Evolutionary conservation across 2,329 filamentous ascomycete species (phyloP).

Genomic region (Stagonosporopsis cucurbitacearum): DNA sequence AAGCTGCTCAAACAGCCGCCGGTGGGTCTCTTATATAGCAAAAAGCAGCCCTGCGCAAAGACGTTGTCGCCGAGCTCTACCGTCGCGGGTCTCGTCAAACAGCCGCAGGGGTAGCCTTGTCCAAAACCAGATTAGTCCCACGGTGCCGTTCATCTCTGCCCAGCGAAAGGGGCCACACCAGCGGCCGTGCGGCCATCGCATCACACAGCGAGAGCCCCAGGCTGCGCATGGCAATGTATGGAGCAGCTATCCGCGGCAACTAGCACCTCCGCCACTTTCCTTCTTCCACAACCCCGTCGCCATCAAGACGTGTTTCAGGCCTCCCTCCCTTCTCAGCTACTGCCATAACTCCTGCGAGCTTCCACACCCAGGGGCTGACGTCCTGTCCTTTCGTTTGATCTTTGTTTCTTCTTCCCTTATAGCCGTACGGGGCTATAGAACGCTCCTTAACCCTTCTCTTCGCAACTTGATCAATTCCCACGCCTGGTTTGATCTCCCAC

Average conservation of each 20-base stretch:
- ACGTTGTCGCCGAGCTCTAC: constrained; percentile 19
- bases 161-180: constrained; percentile 40
- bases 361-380: constrained; percentile 33
- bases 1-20: constrained; percentile 10
- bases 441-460: constrained; percentile 35
- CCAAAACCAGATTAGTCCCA: constrained; percentile 19
- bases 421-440: constrained; percentile 30
- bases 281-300: constrained; percentile 35
- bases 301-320: constrained; percentile 42
- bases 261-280: constrained; percentile 35
- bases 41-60: constrained; percentile 18
- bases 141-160: constrained; percentile 33
- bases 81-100: constrained; percentile 25
- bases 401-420: constrained; percentile 34
- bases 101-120: constrained; percentile 23
- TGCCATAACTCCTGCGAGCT: constrained; percentile 33
- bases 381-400: constrained; percentile 49
- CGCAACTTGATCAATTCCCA: constrained; percentile 15
- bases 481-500: constrained; percentile 24
- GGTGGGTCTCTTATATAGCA: constrained; percentile 16
- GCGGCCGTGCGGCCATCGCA: constrained; percentile 33
- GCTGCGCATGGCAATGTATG: constrained; percentile 34
- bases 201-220: constrained; percentile 39
- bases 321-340: constrained; percentile 28
- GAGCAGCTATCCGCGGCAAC: constrained; percentile 32